Conservation (phyloP, 768 basidiomycete genomes). For the Trametes villosa region DNA sequence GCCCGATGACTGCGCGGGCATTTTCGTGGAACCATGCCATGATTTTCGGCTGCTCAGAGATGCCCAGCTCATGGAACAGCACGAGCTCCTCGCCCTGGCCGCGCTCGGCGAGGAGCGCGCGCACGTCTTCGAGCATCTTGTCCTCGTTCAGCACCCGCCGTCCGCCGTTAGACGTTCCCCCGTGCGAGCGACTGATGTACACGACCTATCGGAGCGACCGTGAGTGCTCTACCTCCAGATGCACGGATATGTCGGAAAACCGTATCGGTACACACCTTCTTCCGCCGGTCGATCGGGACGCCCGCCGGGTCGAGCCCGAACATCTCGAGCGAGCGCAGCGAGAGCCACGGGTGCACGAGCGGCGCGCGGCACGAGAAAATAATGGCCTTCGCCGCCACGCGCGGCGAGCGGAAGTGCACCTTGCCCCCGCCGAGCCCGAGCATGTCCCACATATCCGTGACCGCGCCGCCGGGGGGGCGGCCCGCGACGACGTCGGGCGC, state of each 20-base stretch:
- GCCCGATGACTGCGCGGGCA: background rate
- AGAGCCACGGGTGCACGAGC: conserved; percentile 1
- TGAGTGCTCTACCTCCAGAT: no score
- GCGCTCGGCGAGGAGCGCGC: background rate
- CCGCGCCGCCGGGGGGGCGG: background rate
- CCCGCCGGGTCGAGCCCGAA: background rate
- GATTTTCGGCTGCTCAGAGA: background rate
- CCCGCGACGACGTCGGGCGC: background rate
- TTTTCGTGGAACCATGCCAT: conserved; percentile 1
- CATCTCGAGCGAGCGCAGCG: background rate
- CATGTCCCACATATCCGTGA: conserved; percentile 1
- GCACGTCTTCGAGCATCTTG: background rate
- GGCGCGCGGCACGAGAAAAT: conserved; percentile 3
- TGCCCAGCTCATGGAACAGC: background rate
- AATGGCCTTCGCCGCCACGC: background rate
- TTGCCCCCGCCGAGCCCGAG: background rate
- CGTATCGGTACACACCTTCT: background rate
- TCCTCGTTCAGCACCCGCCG: background rate
- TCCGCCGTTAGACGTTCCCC: background rate
- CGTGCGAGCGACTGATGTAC: conserved; percentile 3
- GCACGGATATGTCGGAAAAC: background rate
- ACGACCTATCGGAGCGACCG: background rate
- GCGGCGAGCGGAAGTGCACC: background rate
- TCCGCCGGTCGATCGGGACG: background rate
- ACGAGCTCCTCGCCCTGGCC: conserved; percentile 5